Evolutionary conservation across 768 basidiomycete genomes (phyloP).

Genomic region (Pleurotus giganteus): DNA sequence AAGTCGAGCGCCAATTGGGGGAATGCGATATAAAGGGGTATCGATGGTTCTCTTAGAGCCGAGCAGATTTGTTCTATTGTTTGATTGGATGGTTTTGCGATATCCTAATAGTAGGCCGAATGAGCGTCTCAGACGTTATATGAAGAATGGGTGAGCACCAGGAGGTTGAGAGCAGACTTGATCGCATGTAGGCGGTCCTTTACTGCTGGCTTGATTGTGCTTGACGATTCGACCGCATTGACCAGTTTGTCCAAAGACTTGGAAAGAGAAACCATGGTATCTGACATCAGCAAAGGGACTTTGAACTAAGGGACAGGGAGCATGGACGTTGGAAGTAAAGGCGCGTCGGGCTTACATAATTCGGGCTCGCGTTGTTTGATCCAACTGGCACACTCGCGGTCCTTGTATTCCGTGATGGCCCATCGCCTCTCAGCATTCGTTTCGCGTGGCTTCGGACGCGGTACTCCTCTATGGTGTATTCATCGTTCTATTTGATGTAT

Average conservation of each 20-base stretch:
- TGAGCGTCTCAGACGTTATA: neutral
- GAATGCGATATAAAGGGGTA: slow-evolving; percentile 42
- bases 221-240: neutral
- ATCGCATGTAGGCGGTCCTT: slow-evolving; percentile 1
- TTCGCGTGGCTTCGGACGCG: neutral
- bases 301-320: slow-evolving; percentile 1
- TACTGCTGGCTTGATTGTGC: neutral
- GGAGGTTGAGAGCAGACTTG: slow-evolving; percentile 1
- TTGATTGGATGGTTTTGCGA: slow-evolving; percentile 32
- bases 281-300: neutral
- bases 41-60: slow-evolving; percentile 40
- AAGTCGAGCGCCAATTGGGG: slow-evolving; percentile 38
- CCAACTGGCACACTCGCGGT: too few species aligned
- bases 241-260: neutral
- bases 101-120: slow-evolving; percentile 29
- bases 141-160: neutral
- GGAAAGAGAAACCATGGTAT: neutral
- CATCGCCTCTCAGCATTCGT: too few species aligned
- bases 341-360: neutral
- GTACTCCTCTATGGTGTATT: slow-evolving; percentile 2
- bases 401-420: too few species aligned
- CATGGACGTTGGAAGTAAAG: slow-evolving; percentile 6
- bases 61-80: slow-evolving; percentile 35
- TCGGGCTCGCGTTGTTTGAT: too few species aligned
- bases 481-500: neutral